Percentiles rank a stretch among this genome's conserved stretches.
Evolutionary conservation across 1,284 basidiomycete species (phyloP).

Genomic region (Termitomyces sp.): DNA sequence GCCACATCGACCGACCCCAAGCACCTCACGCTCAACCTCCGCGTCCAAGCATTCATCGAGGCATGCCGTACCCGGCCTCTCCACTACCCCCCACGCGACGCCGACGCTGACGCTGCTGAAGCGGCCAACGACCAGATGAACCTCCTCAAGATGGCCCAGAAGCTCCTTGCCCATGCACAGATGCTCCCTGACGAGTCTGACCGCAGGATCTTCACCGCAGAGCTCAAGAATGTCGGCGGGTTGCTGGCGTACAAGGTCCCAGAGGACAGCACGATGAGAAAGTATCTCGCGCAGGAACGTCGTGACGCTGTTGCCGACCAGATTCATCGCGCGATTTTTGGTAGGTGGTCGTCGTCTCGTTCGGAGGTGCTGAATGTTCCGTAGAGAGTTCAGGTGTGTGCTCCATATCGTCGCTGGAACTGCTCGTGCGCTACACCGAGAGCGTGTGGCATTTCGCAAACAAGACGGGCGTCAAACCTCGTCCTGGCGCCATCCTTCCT

Average conservation of each 20-base stretch:
- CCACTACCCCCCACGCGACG: slow-evolving; percentile 30
- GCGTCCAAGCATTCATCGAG: slow-evolving; percentile 81
- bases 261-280: slow-evolving; percentile 61
- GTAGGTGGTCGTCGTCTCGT: too few species aligned
- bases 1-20: slow-evolving; percentile 62
- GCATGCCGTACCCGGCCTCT: slow-evolving; percentile 69
- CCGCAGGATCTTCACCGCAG: slow-evolving; percentile 55
- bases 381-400: slow-evolving; percentile 48
- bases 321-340: slow-evolving; percentile 79
- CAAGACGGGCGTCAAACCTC: slow-evolving; percentile 41
- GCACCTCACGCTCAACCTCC: slow-evolving; percentile 77
- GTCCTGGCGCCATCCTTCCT: slow-evolving; percentile 38
- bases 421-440: slow-evolving; percentile 55
- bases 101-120: slow-evolving; percentile 8
- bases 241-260: slow-evolving; percentile 74
- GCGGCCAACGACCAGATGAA: slow-evolving; percentile 25
- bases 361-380: too few species aligned
- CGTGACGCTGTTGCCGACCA: slow-evolving; percentile 80
- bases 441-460: slow-evolving; percentile 52
- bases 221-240: slow-evolving; percentile 68
- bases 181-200: slow-evolving; percentile 49
- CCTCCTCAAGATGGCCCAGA: slow-evolving; percentile 54
- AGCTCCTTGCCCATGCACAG: slow-evolving; percentile 52
- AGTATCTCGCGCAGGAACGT: slow-evolving; percentile 67
- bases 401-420: slow-evolving; percentile 55